A percentile compares a stretch with the other conserved stretches of the same genome.
Conservation (phyloP, 768 basidiomycete species). For the Suillus paluster region DNA sequence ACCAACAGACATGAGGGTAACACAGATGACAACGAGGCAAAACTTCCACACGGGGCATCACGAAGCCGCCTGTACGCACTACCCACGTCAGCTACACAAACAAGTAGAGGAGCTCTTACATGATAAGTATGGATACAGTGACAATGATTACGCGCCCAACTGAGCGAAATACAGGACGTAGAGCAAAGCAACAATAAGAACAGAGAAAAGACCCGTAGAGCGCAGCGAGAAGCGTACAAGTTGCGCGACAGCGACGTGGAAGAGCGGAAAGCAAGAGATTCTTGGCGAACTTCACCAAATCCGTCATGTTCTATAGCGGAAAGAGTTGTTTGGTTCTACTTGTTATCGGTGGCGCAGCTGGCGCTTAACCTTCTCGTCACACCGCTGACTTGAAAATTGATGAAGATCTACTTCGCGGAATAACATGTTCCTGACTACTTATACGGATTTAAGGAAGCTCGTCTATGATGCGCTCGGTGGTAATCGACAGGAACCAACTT, state of each 20-base stretch:
- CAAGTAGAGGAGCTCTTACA: slow-evolving; percentile 32
- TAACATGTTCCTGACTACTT: not conserved
- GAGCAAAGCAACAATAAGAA: slow-evolving; percentile 22
- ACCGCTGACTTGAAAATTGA: slow-evolving; percentile 8
- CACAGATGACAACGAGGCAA: slow-evolving; percentile 23
- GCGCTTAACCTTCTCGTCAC: not conserved
- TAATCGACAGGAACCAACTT: not conserved
- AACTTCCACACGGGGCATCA: slow-evolving; percentile 26
- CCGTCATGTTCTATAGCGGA: slow-evolving; percentile 20
- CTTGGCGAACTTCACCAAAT: slow-evolving; percentile 12
- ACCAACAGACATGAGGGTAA: slow-evolving; percentile 40
- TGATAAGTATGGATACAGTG: slow-evolving; percentile 39
- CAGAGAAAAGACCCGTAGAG: slow-evolving; percentile 13
- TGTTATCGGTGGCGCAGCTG: slow-evolving; percentile 26
- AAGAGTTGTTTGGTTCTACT: slow-evolving; percentile 31
- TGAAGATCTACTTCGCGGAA: not conserved
- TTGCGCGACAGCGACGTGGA: slow-evolving; percentile 13
- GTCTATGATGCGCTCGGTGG: not conserved
- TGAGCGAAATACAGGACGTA: slow-evolving; percentile 29
- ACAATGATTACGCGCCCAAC: slow-evolving; percentile 26
- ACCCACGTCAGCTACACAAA: slow-evolving; percentile 34
- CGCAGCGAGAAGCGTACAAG: slow-evolving; percentile 13
- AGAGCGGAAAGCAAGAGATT: slow-evolving; percentile 18
- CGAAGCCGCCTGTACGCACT: slow-evolving; percentile 23
- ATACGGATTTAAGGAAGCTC: not conserved